phyloP scores from a whole-genome alignment of 169 alveolate genomes.

The Cryptosporidium tyzzeri region DNA sequence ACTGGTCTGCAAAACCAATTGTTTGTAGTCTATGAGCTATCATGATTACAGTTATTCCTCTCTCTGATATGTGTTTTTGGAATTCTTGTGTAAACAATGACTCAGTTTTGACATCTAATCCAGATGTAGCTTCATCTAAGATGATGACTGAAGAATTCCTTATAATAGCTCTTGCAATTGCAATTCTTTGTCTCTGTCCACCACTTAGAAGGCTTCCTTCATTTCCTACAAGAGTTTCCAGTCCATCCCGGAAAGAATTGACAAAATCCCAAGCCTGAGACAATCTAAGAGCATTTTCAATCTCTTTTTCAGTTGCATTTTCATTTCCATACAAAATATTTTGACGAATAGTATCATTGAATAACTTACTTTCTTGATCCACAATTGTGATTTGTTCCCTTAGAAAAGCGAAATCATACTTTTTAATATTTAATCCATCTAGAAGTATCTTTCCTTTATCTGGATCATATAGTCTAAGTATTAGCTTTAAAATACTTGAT shows the following conservation, averaged over 20 bases:
- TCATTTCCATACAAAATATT: constrained; percentile 91
- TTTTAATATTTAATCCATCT: constrained; percentile 78
- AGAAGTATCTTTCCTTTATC: constrained; percentile 50
- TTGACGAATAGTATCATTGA: constrained; percentile 91
- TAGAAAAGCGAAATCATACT: constrained; percentile 81
- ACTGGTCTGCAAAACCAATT: constrained; percentile 78
- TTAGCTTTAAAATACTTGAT: constrained; percentile 78
- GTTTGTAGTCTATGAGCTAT: constrained; percentile 85
- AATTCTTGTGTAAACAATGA: constrained; percentile 19
- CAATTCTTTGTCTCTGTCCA: constrained; percentile 90
- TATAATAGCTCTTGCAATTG: constrained; percentile 90
- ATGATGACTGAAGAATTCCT: constrained; percentile 89
- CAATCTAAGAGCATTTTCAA: constrained; percentile 83
- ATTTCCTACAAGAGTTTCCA: constrained; percentile 89
- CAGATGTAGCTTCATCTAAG: constrained; percentile 97
- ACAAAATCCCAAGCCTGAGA: constrained; percentile 89
- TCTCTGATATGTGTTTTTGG: constrained; percentile 62
- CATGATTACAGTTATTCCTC: constrained; percentile 79
- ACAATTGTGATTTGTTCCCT: constrained; percentile 84
- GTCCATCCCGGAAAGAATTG: constrained; percentile 84
- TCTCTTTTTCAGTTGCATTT: constrained; percentile 90
- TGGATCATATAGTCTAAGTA: constrained; percentile 77
- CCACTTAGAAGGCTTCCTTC: constrained; percentile 88
- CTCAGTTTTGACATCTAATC: constrained; percentile 86
- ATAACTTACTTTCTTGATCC: constrained; percentile 93